phyloP scores from a whole-genome alignment of 1,284 basidiomycete genomes.

The Xerocomus minutiporus region DNA sequence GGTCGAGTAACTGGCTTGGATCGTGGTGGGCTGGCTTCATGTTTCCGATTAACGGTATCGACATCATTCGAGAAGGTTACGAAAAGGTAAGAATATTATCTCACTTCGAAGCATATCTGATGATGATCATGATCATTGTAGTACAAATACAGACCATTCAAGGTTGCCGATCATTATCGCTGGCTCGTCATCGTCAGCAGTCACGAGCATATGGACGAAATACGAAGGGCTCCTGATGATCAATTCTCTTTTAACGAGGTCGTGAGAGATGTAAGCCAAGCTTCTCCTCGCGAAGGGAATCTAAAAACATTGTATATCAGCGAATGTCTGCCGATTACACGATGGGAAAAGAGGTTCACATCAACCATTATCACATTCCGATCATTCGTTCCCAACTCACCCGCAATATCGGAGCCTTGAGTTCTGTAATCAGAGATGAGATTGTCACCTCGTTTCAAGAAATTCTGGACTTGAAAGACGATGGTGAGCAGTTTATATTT shows the following conservation, averaged over 20 bases:
- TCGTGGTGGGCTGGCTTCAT: slow-evolving; percentile 17
- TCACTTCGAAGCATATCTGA: background rate
- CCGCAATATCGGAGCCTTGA: slow-evolving; percentile 26
- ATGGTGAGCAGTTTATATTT: slow-evolving; percentile 10
- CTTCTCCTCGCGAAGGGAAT: background rate
- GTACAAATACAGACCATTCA: slow-evolving; percentile 39
- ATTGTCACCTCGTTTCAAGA: slow-evolving; percentile 29
- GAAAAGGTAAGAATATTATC: slow-evolving; percentile 9
- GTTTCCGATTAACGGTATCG: slow-evolving; percentile 4
- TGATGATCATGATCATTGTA: slow-evolving; percentile 7
- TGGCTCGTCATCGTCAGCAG: slow-evolving; percentile 43
- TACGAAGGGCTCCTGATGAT: slow-evolving; percentile 38
- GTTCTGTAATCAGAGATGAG: slow-evolving; percentile 34
- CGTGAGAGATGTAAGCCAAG: slow-evolving; percentile 28
- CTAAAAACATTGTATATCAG: slow-evolving; percentile 1
- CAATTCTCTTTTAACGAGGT: slow-evolving; percentile 36
- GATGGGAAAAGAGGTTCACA: slow-evolving; percentile 23
- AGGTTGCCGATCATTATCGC: slow-evolving; percentile 34
- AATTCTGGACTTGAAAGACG: slow-evolving; percentile 9
- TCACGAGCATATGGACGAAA: slow-evolving; percentile 38
- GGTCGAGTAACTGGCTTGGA: slow-evolving; percentile 14
- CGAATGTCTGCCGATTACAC: slow-evolving; percentile 25
- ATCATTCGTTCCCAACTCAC: slow-evolving; percentile 29
- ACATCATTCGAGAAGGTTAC: slow-evolving; percentile 22
- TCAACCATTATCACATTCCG: slow-evolving; percentile 29